Conservation (phyloP, 192 early-diverging fungal species). For the Rhizophagus sp. region DNA sequence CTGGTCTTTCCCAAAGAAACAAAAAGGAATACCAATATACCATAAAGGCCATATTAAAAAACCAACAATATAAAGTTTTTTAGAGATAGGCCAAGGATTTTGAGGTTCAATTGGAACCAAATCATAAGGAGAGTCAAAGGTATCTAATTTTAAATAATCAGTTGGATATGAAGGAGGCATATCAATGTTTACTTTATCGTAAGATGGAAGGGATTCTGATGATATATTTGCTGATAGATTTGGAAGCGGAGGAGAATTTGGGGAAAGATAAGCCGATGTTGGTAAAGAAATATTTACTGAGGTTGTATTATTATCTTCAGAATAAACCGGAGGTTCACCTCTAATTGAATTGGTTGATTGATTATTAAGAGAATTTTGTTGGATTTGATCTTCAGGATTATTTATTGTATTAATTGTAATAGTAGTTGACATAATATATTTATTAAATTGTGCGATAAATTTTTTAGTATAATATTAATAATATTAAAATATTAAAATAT, state of each 20-base stretch:
- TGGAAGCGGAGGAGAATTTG: not conserved
- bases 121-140: not conserved
- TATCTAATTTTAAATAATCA: too few relatives aligned
- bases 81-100: slow-evolving; percentile 10
- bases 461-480: too few relatives aligned
- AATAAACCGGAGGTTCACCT: not conserved
- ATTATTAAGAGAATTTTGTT: not conserved
- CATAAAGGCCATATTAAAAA: slow-evolving; percentile 22
- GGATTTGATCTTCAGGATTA: not conserved
- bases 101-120: not conserved
- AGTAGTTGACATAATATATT: not conserved
- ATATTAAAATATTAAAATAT: too few relatives aligned
- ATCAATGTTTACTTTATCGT: not conserved
- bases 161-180: slow-evolving; percentile 13
- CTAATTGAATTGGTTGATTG: not conserved
- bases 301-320: not conserved
- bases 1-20: slow-evolving; percentile 13
- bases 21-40: not conserved
- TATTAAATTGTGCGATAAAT: too few relatives aligned
- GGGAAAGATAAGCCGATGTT: not conserved
- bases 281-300: not conserved
- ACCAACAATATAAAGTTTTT: slow-evolving; percentile 17
- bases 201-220: not conserved
- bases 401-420: not conserved
- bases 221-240: not conserved